Evolutionary conservation across 148 eudicot species (phyloP).

Genomic region (Fagopyrum homotropicum): DNA sequence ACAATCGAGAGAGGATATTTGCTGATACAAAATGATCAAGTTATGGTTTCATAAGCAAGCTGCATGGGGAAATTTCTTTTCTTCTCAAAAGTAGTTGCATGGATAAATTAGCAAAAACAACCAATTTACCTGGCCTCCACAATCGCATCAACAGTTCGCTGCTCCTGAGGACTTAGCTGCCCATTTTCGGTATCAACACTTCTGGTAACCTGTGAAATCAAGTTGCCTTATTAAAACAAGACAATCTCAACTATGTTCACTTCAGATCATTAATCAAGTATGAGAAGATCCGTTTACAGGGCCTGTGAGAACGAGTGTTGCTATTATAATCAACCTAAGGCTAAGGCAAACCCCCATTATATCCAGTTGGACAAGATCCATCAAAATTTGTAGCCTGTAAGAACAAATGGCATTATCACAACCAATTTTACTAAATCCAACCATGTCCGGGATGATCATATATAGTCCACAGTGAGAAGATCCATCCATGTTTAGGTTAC

Average conservation of each 20-base stretch:
- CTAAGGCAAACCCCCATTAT: background rate
- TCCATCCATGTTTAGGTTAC: background rate
- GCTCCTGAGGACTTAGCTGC: slow-evolving; percentile 84
- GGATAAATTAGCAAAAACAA: background rate
- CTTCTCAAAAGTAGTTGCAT: background rate
- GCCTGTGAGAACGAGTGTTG: background rate
- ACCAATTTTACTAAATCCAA: background rate
- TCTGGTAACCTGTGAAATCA: slow-evolving; percentile 71
- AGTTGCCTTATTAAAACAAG: background rate
- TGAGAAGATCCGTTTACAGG: background rate
- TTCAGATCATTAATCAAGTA: background rate
- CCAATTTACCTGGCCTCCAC: slow-evolving; percentile 72
- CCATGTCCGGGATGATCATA: background rate
- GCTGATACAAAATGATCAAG: slow-evolving; percentile 37
- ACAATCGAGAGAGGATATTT: slow-evolving; percentile 86
- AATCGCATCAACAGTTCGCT: slow-evolving; percentile 74
- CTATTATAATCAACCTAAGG: background rate
- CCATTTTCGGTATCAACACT: slow-evolving; percentile 81
- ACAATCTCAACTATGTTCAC: background rate
- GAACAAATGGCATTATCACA: background rate
- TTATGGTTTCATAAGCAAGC: background rate
- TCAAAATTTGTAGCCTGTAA: background rate
- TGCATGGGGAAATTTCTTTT: background rate
- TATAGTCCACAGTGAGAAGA: background rate
- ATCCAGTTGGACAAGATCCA: background rate